A percentile compares a stretch with the other conserved stretches of the same genome.
Evolutionary conservation across 208 protist species (phyloP).

Genomic region (Trypanosomatidae sp.): DNA sequence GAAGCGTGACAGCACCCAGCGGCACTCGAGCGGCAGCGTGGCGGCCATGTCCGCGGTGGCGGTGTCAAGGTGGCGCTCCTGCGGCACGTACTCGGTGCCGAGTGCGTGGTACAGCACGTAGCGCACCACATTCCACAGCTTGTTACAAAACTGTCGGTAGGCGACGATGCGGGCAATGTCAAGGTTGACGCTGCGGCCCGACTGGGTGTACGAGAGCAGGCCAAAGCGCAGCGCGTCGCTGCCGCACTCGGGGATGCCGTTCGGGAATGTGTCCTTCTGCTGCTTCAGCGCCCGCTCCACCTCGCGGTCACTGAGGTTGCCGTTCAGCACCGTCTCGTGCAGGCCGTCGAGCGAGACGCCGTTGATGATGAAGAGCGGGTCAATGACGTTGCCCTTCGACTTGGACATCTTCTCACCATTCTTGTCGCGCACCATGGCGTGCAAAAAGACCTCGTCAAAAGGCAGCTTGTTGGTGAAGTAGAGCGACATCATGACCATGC

Average conservation of each 20-base stretch:
- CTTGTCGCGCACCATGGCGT: slow-evolving; percentile 99
- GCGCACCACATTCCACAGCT: slow-evolving; percentile 97
- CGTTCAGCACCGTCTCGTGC: slow-evolving; percentile 82
- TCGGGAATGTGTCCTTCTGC: slow-evolving; percentile 92
- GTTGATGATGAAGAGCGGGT: slow-evolving; percentile 98
- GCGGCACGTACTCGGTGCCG: slow-evolving; percentile 58
- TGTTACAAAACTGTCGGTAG: slow-evolving; percentile 99
- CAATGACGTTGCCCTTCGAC: slow-evolving; percentile 99
- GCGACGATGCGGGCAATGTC: slow-evolving; percentile 95
- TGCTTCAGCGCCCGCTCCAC: slow-evolving; percentile 80
- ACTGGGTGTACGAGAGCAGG: slow-evolving; percentile 95
- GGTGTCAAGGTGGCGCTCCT: slow-evolving; percentile 24
- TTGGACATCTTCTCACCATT: slow-evolving; percentile 99
- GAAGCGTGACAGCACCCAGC: slow-evolving; percentile 95
- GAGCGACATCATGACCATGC: slow-evolving; percentile 99
- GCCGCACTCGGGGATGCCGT: slow-evolving; percentile 97
- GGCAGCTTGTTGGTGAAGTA: slow-evolving; percentile 93
- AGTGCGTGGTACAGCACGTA: slow-evolving; percentile 92
- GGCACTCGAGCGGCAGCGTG: slow-evolving; percentile 79
- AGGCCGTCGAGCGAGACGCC: slow-evolving; percentile 94
- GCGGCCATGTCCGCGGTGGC: not conserved
- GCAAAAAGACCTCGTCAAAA: slow-evolving; percentile 97
- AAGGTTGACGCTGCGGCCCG: slow-evolving; percentile 95
- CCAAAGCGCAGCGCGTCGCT: slow-evolving; percentile 98
- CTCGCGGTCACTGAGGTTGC: slow-evolving; percentile 93